phyloP scores from a whole-genome alignment of 176 grass and related monocot genomes.

The Areca catechu region DNA sequence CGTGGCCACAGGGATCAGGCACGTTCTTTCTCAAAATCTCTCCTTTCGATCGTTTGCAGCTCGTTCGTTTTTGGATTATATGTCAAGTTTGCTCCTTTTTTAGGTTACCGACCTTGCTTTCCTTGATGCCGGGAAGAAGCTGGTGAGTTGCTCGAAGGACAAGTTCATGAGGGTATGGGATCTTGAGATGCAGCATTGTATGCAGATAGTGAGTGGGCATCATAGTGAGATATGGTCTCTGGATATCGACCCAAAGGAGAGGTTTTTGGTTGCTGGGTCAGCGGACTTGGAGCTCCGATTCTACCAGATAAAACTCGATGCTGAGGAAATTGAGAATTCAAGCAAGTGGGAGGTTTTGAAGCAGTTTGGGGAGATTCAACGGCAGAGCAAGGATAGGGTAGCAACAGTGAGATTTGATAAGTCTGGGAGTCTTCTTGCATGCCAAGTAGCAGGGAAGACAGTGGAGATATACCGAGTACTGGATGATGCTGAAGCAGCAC shows the following conservation, averaged over 20 bases:
- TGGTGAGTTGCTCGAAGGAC: constrained; percentile 91
- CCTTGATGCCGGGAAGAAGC: constrained; percentile 86
- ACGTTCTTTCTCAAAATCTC: neutral
- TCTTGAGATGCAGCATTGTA: constrained; percentile 81
- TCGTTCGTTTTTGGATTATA: too few relatives aligned
- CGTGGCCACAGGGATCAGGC: constrained; percentile 91
- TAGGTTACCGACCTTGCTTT: constrained; percentile 83
- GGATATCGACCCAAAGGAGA: constrained; percentile 56
- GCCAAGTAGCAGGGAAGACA: constrained; percentile 75
- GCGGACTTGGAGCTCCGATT: constrained; percentile 62
- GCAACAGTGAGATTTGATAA: constrained; percentile 65
- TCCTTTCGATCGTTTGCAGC: neutral
- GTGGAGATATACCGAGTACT: constrained; percentile 73
- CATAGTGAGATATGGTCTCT: constrained; percentile 85
- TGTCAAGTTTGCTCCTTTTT: neutral
- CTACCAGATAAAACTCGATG: constrained; percentile 44
- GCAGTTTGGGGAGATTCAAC: constrained; percentile 80
- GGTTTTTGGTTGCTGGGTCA: constrained; percentile 72
- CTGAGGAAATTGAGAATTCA: constrained; percentile 43
- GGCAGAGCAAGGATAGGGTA: constrained; percentile 74
- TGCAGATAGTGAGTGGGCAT: constrained; percentile 82
- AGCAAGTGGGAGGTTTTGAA: constrained; percentile 87
- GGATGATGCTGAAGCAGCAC: constrained; percentile 51
- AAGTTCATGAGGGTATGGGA: constrained; percentile 96
- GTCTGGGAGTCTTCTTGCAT: constrained; percentile 58